Base-by-base conservation (phyloP, 2,329 filamentous ascomycete genomes). In the Penicillium sclerotiorum region DNA sequence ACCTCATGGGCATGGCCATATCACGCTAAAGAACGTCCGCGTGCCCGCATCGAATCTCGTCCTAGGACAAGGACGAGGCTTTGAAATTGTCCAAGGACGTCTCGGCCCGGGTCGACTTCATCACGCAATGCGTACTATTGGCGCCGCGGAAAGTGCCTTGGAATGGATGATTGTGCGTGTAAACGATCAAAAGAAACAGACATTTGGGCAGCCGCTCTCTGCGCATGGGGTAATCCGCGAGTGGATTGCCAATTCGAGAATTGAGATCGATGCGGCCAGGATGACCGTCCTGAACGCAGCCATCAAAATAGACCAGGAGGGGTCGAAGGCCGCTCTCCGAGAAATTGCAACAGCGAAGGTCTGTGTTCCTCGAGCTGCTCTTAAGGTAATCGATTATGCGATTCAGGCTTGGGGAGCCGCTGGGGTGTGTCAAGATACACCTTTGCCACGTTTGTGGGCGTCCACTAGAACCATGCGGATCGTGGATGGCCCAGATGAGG, bases 321-420 rank as follows among this genome's bases (percentile, higher is more conserved):
- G 93, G 59, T 89, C 94, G 62, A 97, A 97, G 78, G 84, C 85
- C 58, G 90, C 93, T 0, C 82, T 96, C 53, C 90, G 88, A 71
- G 90, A 97, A 72, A 99, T 99, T 60, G 93, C 92, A 20, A 84
- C 96, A 75, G 93, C 94, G 58, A 99, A 99, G 80, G 87, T 97
- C 0, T 82, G 96, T 15, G 88, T 95, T 8, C 94, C 94, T 0
- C 80, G 85, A 65, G 90, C 87, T 64, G 86, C 89, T 1, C 80
- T 96, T 59, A 85, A 84, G 15, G 89, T 97, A 62, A 93, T 99
- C 63, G 94, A 99, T 78, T 88, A 92, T 54, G 94, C 94, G 0
- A 85, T 99, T 11, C 94, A 99, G 80, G 83, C 90, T 0, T 96
- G 92, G 65, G 94, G 94, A 52, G 94, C 86, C 52, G 90, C 89